Evolutionary conservation across 2,329 filamentous ascomycete genomes (phyloP), one percentile per base, ranked within the genome.

Genomic region (Sporothrix mexicana): DNA sequence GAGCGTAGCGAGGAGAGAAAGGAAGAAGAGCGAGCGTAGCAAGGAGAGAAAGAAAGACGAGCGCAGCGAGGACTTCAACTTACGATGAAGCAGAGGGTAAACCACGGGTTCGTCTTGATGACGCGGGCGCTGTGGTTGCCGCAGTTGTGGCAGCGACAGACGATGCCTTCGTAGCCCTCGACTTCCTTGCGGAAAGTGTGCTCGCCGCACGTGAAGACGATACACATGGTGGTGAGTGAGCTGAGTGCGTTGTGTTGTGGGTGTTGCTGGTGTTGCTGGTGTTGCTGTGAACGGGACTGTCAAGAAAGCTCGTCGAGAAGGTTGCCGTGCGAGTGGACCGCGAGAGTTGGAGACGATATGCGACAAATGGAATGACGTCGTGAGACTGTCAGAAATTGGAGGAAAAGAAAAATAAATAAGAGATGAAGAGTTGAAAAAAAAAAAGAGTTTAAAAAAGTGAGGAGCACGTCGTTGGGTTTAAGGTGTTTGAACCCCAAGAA

Each of bases 11-110:
- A 25, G 49, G 12, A 53, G 9, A 23, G 43, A 17, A 62, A 36
- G 23, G n/a, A 62, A 62, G 15, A 13, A 49, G 51, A 20, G 12
- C 12, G 36, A 20, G 12, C 17, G 67, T 4, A 43, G 30, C 3
- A 49, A 43, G 49, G 9, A 25, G 20, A 25, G 61, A 25, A 62
- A 78, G 43, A 74, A 74, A 9, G 45, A 25, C 8, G 55, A 70
- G 15, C 20, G 25, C 17, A 30, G 47, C 47, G 51, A 70, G 53
- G 4, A 47, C 45, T 36, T 5, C 30, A 36, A 55, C 87, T 78
- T 81, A 90, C 88, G 70, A 94, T 82, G 81, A 92, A 94, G 85
- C 92, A 94, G 78, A 94, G 90, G 5, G 92, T 94, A 78, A 94
- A 94, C 90, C 91, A 94, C 57, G 89, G 89, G 73, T 90, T 85